phyloP scores from a whole-genome alignment of 768 basidiomycete genomes.

The Lactarius quietus region DNA sequence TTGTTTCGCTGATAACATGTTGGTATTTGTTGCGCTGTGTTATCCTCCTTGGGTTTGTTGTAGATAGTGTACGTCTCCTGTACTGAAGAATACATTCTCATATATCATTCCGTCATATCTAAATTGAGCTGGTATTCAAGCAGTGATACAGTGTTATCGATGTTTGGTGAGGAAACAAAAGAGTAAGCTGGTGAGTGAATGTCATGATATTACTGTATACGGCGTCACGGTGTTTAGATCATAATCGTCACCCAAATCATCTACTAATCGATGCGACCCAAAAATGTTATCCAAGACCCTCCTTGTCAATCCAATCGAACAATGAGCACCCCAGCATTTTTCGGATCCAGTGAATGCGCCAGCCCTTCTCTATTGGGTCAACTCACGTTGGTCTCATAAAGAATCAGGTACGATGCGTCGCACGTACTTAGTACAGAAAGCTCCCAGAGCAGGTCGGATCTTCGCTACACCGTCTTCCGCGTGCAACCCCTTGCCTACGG shows the following conservation, averaged over 20 bases:
- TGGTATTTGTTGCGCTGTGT: not conserved
- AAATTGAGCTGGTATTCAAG: not conserved
- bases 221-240: not conserved
- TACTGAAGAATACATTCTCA: too few species aligned
- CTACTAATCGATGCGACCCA: not conserved
- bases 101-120: too few species aligned
- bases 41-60: not conserved
- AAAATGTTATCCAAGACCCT: too few species aligned
- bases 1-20: not conserved
- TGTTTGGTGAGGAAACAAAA: not conserved
- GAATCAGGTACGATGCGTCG: not conserved
- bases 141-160: too few species aligned
- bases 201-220: too few species aligned
- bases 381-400: not conserved
- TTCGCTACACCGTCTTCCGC: slow-evolving; percentile 3
- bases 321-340: slow-evolving; percentile 7
- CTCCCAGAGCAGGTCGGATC: slow-evolving; percentile 14
- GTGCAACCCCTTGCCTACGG: slow-evolving; percentile 12
- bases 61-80: not conserved
- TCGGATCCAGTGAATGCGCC: not conserved
- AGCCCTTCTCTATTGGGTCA: not conserved
- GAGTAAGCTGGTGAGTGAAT: not conserved
- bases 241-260: not conserved
- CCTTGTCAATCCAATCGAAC: not conserved
- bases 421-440: slow-evolving; percentile 6